Base-by-base conservation (phyloP, 2,329 filamentous ascomycete species). In the Fusarium sulawesiense region DNA sequence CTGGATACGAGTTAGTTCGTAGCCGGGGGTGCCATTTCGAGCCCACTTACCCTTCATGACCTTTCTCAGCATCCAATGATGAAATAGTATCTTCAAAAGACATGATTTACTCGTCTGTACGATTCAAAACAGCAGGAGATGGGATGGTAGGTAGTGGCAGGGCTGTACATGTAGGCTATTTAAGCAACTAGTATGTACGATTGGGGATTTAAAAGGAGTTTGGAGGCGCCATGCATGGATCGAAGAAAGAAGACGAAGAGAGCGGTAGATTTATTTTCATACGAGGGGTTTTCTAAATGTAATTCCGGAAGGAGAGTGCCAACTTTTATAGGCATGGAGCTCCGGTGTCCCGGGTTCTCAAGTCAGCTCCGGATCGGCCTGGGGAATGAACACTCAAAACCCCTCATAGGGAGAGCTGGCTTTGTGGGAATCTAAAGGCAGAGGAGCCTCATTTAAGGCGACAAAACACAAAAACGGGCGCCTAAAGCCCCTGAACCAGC, bases 191-290 rank as follows among this genome's bases (percentile, higher is more conserved):
- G 11, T 23, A 7, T 18, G 6, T 20, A n/a, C 9, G 18, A 34
- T 27, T 10, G 6, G 18, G 14, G 12, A 13, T 37, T n/a, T 30
- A 9, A 5, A 12, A 50, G 14, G 5, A 11, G 11, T 14, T 29
- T 0, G 16, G 18, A n/a, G 12, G n/a, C 7, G 4, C 25, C 16
- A 10, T 27, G 3, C 21, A 20, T n/a, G 14, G 16, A 4, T 0
- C 23, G 7, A 20, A 7, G 5, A 0, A 1, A 3, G 14, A 3
- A 0, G 6, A 14, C 1, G 3, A 23, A 2, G 18, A 23, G 14
- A 6, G 10, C 8, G 11, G 2, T 0, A 4, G 0, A 12, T 8
- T 11, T 3, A 2, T 20, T 20, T 20, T 20, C 20, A 20, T 12
- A 0, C 18, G 2, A 25, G 18, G 9, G 21, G 21, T 2, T 51